phyloP scores from a whole-genome alignment of 257 asterid species.

The Rhazya stricta region DNA sequence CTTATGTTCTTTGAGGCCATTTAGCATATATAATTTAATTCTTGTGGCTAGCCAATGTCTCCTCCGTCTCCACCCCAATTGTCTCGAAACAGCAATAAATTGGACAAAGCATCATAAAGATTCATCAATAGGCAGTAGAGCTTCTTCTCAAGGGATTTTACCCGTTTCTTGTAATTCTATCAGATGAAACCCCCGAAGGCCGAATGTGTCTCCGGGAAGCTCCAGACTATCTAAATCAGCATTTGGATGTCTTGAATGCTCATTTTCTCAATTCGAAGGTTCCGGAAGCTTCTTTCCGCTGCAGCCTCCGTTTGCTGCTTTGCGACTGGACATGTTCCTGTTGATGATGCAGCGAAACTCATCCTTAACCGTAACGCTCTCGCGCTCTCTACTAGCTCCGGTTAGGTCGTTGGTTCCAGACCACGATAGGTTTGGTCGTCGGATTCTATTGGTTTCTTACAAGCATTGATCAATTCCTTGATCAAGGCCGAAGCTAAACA shows the following conservation, averaged over 20 bases:
- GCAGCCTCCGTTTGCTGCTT: constrained; percentile 50
- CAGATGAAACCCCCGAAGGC: no score
- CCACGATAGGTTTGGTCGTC: constrained; percentile 23
- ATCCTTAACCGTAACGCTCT: no score
- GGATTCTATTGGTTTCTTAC: constrained; percentile 59
- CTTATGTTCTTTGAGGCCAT: background rate
- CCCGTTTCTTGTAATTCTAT: no score
- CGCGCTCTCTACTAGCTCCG: background rate
- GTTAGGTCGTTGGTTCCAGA: background rate
- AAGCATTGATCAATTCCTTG: constrained; percentile 66
- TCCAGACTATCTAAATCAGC: no score
- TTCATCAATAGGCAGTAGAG: no score
- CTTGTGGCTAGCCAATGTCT: no score
- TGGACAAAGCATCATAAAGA: no score
- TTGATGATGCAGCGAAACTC: constrained; percentile 46
- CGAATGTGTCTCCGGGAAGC: no score
- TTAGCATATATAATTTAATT: background rate
- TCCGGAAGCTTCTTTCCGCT: constrained; percentile 48
- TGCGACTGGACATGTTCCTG: constrained; percentile 68
- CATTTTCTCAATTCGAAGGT: constrained; percentile 50
- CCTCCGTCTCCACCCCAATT: no score
- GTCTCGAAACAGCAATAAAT: no score
- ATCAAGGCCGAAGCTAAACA: constrained; percentile 42
- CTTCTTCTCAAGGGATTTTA: no score
- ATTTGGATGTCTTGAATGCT: constrained; percentile 61